A percentile compares a stretch with the other conserved stretches of the same genome.
These are phyloP conservation scores for Solanum chiquidenum DNA, from an alignment of 257 asterid genomes.

Conservation along the genomic window DNA sequence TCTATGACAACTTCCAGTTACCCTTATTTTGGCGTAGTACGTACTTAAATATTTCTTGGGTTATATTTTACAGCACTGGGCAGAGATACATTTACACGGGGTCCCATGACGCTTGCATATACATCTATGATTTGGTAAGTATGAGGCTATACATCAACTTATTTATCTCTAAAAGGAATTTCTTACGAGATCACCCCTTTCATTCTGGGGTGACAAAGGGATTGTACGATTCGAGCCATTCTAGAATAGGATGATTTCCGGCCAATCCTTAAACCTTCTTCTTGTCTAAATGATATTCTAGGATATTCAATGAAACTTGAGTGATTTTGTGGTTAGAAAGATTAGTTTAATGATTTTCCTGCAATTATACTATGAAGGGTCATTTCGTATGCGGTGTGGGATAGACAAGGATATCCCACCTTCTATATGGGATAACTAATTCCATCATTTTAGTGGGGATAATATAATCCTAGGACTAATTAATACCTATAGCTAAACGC, in stretches of 20 bases:
- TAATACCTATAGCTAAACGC: background rate
- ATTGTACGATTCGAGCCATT: background rate
- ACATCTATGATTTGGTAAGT: conserved; percentile 79
- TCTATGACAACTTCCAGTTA: background rate
- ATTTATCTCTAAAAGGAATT: background rate
- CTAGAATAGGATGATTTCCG: background rate
- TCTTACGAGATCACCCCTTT: background rate
- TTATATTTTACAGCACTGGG: conserved; percentile 62
- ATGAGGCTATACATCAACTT: background rate
- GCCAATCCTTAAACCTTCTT: background rate
- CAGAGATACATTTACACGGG: conserved; percentile 90
- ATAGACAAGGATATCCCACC: background rate
- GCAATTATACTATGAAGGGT: background rate
- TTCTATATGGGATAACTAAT: background rate
- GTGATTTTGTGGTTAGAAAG: background rate
- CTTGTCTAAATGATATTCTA: background rate
- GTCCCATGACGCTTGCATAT: conserved; percentile 61
- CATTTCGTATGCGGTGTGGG: background rate
- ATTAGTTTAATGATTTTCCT: background rate
- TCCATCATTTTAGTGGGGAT: background rate
- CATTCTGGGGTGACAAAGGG: background rate
- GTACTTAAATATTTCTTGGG: background rate
- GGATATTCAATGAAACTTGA: background rate
- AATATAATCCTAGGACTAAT: background rate
- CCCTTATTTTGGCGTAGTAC: background rate